phyloP scores from a whole-genome alignment of 805 yeast species.

The Candida tibetensis region DNA sequence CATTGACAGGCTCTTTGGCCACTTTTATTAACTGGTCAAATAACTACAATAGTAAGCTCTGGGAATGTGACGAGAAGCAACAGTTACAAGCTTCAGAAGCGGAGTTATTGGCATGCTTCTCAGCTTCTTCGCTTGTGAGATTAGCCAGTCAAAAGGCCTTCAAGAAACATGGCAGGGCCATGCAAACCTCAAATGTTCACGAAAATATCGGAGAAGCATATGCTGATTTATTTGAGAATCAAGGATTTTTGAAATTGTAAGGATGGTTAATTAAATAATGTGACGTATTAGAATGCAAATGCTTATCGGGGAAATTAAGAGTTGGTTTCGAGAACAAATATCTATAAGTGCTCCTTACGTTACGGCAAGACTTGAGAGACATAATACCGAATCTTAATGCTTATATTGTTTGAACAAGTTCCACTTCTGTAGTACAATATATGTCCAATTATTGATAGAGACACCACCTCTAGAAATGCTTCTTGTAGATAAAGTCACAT shows the following conservation, averaged over 20 bases:
- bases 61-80: constrained; percentile 34
- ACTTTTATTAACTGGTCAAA: constrained; percentile 78
- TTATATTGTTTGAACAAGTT: no score
- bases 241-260: constrained; percentile 3
- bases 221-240: constrained; percentile 32
- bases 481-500: no score
- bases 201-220: constrained; percentile 64
- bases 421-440: no score
- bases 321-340: no score
- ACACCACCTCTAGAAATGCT: no score
- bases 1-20: constrained; percentile 81
- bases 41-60: constrained; percentile 56
- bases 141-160: constrained; percentile 65
- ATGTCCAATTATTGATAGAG: no score
- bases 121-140: constrained; percentile 68
- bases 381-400: no score
- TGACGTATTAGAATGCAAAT: no score
- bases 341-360: no score
- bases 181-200: constrained; percentile 84
- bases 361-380: no score
- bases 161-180: constrained; percentile 61
- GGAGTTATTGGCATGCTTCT: constrained; percentile 59
- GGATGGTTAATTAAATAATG: not conserved
- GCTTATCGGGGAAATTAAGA: no score
- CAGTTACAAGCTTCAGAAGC: constrained; percentile 17